Evolutionary conservation across 169 alveolate genomes (phyloP).

Genomic region (Babesia divergens): DNA sequence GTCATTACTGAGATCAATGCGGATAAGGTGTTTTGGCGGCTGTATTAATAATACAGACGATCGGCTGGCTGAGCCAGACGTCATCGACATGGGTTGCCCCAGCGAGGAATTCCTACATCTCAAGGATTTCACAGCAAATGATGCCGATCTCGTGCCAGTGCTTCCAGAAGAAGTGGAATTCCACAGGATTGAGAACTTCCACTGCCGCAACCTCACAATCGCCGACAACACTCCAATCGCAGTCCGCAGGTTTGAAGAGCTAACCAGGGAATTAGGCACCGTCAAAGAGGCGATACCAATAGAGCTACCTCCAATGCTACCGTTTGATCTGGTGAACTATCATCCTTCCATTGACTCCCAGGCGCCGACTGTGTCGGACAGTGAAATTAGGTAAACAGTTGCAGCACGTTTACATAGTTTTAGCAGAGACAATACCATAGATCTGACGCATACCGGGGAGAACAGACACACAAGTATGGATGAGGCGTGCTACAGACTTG

Average conservation of each 20-base stretch:
- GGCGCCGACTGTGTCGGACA: conserved; percentile 1
- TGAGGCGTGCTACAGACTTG: conserved; percentile 6
- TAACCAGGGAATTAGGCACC: conserved; percentile 8
- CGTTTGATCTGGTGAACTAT: background rate
- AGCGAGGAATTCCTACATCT: background rate
- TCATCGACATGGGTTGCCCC: background rate
- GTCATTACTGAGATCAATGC: too few relatives aligned
- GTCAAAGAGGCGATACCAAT: conserved; percentile 22
- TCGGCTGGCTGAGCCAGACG: background rate
- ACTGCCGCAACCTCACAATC: conserved; percentile 23
- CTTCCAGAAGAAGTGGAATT: conserved; percentile 25
- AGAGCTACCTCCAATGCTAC: conserved; percentile 1
- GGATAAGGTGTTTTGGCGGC: conserved; percentile 5
- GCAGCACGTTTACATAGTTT: background rate
- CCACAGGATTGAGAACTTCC: conserved; percentile 10
- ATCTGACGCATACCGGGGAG: background rate
- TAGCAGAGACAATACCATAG: background rate
- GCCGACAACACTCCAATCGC: conserved; percentile 29
- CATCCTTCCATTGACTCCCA: conserved; percentile 8
- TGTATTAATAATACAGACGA: background rate
- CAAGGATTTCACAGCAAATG: background rate
- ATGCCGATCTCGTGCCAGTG: conserved; percentile 6
- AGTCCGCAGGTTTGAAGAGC: conserved; percentile 10
- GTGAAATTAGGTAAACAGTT: background rate
- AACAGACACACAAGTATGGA: background rate